Base-by-base conservation (phyloP, 768 basidiomycete genomes). In the Exidia glandulosa region DNA sequence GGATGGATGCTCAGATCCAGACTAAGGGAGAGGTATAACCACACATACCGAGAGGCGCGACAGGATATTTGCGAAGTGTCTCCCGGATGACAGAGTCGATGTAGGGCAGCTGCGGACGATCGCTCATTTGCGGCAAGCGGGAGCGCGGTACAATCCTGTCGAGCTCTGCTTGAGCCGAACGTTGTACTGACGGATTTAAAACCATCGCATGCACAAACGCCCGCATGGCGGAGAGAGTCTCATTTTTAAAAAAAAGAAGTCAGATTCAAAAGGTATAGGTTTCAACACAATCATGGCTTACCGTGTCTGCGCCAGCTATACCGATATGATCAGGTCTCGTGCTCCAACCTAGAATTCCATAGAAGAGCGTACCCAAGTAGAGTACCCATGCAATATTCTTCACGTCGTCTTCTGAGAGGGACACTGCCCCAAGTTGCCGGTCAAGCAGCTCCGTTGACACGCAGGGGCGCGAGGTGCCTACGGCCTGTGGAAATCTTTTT, bases 141-240 rank as follows among this genome's bases (percentile, higher is more conserved):
- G 73, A 67, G 58, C 31, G 37, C 25, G 34, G 41, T 61, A 78
- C 68, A 4, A 79, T 74, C 52, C 62, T 63, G 66, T 84, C 82
- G 41, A 85, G 69, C 67, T 85, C 80, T 50, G 70, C 70, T 63
- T 83, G 83, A 9, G 73, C 76, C 66, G 74, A 77, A 61, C 68
- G 70, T 56, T 79, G 75, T 16, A 80, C 75, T 3, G 77, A 70
- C 19, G 83, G 83, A 66, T 82, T 66, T 32, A 78, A 71, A 50
- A 79, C 70, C 80, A 84, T 82, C 3, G 81, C 78, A 10, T 83
- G 74, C 27, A 81, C 61, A 65, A 84, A 82, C 2, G 76, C 73
- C 41, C 76, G 71, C 37, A 83, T 67, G 14, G 77, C 72, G 13
- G 80, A 76, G 13, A 78, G 73, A 2, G 80, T 83, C 83, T 84